Evolutionary conservation across 1,284 basidiomycete species (phyloP), one percentile per base, ranked within the genome.

Genomic region (Hypsizygus ulmarius): DNA sequence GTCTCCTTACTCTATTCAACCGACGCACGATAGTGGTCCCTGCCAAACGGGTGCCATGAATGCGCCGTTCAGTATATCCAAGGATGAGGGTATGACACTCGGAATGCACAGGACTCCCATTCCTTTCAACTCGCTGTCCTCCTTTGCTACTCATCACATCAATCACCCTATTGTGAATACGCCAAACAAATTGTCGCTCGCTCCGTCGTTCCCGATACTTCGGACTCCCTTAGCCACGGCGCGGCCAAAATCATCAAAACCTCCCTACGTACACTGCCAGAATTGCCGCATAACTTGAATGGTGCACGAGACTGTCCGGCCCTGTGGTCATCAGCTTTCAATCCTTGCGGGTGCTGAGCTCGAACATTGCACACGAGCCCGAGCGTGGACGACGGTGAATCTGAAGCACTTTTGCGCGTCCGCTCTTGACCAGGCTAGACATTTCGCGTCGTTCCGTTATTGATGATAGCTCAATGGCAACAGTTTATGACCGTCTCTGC

Each of bases 61-160:
- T 30, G 6, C n/a, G 7, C n/a, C 21, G 15, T 50, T 57, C 34
- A 51, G 28, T 45, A 45, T 37, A 53, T n/a, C 43, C 48, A 14
- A 50, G 50, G 28, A 54, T 40, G 5, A 58, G 19, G 10, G 29
- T 53, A 57, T 21, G 43, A 47, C 10, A 53, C 54, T 28, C 42
- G 25, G 18, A 27, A 30, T 11, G 54, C 46, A 43, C 51, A 55
- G 16, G 36, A 37, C n/a, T 39, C 43, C 54, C 52, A 56, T 29
- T 54, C 43, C 10, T 25, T 30, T 47, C 48, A 56, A 48, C 38
- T n/a, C 45, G n/a, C 12, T 42, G n/a, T 53, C 47, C n/a, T n/a
- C n/a, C n/a, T n/a, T n/a, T n/a, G n/a, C n/a, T n/a, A n/a, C 33
- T 50, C 43, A 43, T 21, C 5, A 14, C 6, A 52, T 11, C 39